phyloP scores from a whole-genome alignment of 2,329 filamentous ascomycete species.

The Allantophomopsis lycopodina region DNA sequence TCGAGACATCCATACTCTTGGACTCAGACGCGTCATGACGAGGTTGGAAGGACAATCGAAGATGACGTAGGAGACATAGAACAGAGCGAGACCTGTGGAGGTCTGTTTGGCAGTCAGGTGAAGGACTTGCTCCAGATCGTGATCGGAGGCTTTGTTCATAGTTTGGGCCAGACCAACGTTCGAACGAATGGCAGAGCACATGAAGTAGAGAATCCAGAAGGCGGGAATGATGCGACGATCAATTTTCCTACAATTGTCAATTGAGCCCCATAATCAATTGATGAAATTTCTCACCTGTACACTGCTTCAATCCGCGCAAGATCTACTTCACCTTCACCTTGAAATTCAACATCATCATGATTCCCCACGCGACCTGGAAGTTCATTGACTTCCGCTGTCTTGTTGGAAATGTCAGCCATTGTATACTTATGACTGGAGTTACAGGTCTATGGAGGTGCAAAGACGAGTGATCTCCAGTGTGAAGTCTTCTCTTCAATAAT shows the following conservation, averaged over 20 bases:
- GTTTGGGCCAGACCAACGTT: conserved; percentile 92
- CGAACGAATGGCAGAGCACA: conserved; percentile 82
- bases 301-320: background rate
- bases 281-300: background rate
- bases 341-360: too few relatives aligned
- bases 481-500: too few relatives aligned
- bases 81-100: conserved; percentile 72
- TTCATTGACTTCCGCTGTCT: background rate
- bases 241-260: background rate
- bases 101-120: conserved; percentile 60
- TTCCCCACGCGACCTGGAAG: too few relatives aligned
- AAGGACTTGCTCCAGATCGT: conserved; percentile 64
- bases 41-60: conserved; percentile 85
- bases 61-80: conserved; percentile 85
- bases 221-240: conserved; percentile 25
- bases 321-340: too few relatives aligned
- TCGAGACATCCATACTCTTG: conserved; percentile 81
- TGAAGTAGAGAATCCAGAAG: conserved; percentile 84
- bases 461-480: too few relatives aligned
- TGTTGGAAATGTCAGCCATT: background rate
- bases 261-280: background rate
- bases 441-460: background rate
- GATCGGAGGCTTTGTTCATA: conserved; percentile 61
- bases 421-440: too few relatives aligned
- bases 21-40: conserved; percentile 73